Evolutionary conservation across 2,329 filamentous ascomycete species (phyloP).

Genomic region (Sporothrix euskadiensis): DNA sequence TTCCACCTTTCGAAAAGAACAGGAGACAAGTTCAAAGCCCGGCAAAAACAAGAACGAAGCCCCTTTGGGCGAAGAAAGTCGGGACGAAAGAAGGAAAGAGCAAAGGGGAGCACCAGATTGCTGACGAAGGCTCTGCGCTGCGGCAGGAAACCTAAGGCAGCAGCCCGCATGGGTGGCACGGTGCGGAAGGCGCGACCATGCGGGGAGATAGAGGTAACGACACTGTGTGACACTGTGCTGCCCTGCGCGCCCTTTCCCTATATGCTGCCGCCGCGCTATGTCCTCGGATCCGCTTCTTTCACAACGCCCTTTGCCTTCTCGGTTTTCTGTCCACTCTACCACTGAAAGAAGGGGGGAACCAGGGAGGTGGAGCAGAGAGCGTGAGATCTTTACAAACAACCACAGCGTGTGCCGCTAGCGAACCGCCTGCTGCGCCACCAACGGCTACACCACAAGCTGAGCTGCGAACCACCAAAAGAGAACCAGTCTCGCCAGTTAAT

Average conservation of each 20-base stretch:
- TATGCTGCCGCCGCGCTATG: neutral
- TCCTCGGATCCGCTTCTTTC: neutral
- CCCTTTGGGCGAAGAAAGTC: neutral
- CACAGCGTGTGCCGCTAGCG: slow-evolving; percentile 17
- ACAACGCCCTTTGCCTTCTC: neutral
- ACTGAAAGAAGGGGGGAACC: slow-evolving; percentile 4
- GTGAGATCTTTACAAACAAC: slow-evolving; percentile 3
- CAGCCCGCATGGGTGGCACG: slow-evolving; percentile 20
- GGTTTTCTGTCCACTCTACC: neutral
- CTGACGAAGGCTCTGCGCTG: slow-evolving; percentile 13
- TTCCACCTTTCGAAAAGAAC: neutral
- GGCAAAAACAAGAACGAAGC: neutral
- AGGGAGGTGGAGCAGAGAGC: neutral
- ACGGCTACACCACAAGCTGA: neutral
- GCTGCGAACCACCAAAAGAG: neutral
- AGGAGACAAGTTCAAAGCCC: slow-evolving; percentile 4
- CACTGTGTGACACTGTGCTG: slow-evolving; percentile 10
- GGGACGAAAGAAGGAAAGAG: slow-evolving; percentile 15
- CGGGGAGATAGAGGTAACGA: too few relatives aligned
- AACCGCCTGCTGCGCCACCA: slow-evolving; percentile 27
- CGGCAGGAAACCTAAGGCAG: slow-evolving; percentile 24
- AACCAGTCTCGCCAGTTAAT: too few relatives aligned
- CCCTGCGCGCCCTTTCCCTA: neutral
- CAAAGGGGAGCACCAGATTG: slow-evolving; percentile 7
- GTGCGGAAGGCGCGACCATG: neutral